Conservation (phyloP, 169 alveolate species). For the Miamiensis avidus region DNA sequence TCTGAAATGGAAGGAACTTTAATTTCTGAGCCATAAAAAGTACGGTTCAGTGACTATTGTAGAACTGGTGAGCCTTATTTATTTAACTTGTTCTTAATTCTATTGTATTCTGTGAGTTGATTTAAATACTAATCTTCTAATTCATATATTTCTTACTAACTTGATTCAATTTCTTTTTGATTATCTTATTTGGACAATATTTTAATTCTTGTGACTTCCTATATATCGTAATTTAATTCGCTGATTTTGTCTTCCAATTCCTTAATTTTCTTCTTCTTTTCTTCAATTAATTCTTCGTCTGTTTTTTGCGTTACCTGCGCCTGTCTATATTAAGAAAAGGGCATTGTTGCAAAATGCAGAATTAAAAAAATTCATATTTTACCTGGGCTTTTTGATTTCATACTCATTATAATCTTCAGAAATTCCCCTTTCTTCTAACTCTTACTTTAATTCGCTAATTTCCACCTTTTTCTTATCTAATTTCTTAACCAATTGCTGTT, state of each 20-base stretch:
- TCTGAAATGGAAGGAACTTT: too few relatives aligned
- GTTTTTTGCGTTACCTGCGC: neutral
- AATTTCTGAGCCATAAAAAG: too few relatives aligned
- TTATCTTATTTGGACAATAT: slow-evolving; percentile 5
- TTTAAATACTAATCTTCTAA: slow-evolving; percentile 14
- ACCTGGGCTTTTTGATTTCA: slow-evolving; percentile 2
- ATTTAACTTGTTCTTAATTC: neutral
- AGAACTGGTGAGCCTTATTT: neutral
- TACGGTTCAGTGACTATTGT: neutral
- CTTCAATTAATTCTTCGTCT: neutral
- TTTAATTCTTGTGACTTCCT: neutral
- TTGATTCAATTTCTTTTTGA: slow-evolving; percentile 4
- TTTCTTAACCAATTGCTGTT: neutral
- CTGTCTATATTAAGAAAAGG: neutral
- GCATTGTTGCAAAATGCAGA: neutral
- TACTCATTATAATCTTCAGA: slow-evolving; percentile 9
- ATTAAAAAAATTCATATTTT: neutral
- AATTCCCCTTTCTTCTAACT: slow-evolving; percentile 10
- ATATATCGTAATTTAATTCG: slow-evolving; percentile 8
- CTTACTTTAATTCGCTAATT: neutral
- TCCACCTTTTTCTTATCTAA: slow-evolving; percentile 3
- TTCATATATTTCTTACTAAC: neutral
- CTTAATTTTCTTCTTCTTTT: slow-evolving; percentile 9
- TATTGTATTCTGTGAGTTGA: neutral
- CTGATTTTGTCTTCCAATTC: slow-evolving; percentile 3